These are phyloP conservation scores for Pachysandra terminalis DNA, from an alignment of 164 flowering plant species.

Conservation along the genomic window DNA sequence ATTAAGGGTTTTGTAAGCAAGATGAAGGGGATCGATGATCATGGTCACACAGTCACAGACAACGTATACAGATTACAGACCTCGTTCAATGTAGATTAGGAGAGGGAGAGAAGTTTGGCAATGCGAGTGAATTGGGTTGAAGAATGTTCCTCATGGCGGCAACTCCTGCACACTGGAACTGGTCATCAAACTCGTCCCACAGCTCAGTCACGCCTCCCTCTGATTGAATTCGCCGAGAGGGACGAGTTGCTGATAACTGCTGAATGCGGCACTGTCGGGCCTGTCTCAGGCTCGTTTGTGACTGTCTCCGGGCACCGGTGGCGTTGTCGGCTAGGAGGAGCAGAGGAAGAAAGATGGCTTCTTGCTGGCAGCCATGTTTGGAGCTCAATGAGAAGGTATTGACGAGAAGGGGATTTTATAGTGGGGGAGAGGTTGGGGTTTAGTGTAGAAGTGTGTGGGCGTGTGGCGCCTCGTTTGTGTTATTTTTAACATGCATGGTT, in stretches of 20 bases:
- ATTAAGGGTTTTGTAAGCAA: too few species aligned
- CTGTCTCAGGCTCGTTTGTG: slow-evolving; percentile 8
- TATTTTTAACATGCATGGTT: slow-evolving; percentile 6
- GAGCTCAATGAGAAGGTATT: background rate
- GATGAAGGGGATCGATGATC: background rate
- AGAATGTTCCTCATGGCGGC: slow-evolving; percentile 24
- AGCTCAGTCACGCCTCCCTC: slow-evolving; percentile 38
- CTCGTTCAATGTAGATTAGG: slow-evolving; percentile 36
- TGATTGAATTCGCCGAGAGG: slow-evolving; percentile 21
- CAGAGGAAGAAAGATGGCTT: slow-evolving; percentile 16
- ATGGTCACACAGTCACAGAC: too few species aligned
- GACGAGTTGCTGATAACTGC: slow-evolving; percentile 20
- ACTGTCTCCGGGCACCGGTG: background rate
- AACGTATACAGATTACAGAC: slow-evolving; percentile 14
- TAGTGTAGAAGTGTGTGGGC: slow-evolving; percentile 1
- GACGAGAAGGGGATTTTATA: slow-evolving; percentile 6
- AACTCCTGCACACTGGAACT: slow-evolving; percentile 39
- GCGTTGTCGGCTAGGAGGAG: slow-evolving; percentile 4
- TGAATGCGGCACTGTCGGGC: slow-evolving; percentile 31
- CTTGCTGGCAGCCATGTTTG: background rate
- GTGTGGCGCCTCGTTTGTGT: slow-evolving; percentile 6
- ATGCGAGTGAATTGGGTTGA: slow-evolving; percentile 23
- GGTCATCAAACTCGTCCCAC: slow-evolving; percentile 33
- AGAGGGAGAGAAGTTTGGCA: slow-evolving; percentile 28
- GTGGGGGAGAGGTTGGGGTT: slow-evolving; percentile 8